Evolutionary conservation across 2,329 filamentous ascomycete species (phyloP), one percentile per base, ranked within the genome.

Genomic region (Paramyrothecium sp.): DNA sequence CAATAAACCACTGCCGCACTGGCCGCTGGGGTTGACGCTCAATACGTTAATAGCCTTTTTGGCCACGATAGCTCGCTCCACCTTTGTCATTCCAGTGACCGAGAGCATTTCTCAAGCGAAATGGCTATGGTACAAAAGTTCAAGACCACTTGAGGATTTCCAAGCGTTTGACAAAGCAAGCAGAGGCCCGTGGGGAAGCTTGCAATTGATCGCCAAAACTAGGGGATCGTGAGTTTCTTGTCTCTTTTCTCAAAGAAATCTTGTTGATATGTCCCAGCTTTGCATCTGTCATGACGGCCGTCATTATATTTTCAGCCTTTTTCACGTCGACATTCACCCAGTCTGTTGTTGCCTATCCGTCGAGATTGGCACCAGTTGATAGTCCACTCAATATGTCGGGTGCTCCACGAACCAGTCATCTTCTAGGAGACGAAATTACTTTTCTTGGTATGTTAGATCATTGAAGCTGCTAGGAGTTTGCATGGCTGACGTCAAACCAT

Each of bases 1-100:
- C 34, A 61, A 63, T 22, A 58, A 63, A n/a, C 59, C 61, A 0
- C 58, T 64, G 7, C 67, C 66, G 2, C 56, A 59, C 3, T 62
- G 64, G 61, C 61, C 60, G 3, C 30, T 65, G 11, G 64, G 65
- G 3, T 51, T 69, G 16, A 70, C 66, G 0, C 63, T 70, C 50
- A 71, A 71, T 55, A 68, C 68, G 1, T 53, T 67, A 7, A 54
- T 70, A 10, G 65, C 66, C 4, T 62, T 69, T 53, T 54, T 71
- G 19, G 62, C 67, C 1, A 69, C 67, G 1, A 19, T 67, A 10
- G 60, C 63, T 11, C 62, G 66, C 13, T 56, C 62, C 1, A 58
- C 63, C 3, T 66, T 66, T 44, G 53, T 69, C 21, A 56, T 67
- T 3, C 63, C 67, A 5, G 60, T 69, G 0, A 58, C 61, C 2